Evolutionary conservation across 225 moss, liverwort and hornwort species (phyloP).

Genomic region (Anthoceros angustus): DNA sequence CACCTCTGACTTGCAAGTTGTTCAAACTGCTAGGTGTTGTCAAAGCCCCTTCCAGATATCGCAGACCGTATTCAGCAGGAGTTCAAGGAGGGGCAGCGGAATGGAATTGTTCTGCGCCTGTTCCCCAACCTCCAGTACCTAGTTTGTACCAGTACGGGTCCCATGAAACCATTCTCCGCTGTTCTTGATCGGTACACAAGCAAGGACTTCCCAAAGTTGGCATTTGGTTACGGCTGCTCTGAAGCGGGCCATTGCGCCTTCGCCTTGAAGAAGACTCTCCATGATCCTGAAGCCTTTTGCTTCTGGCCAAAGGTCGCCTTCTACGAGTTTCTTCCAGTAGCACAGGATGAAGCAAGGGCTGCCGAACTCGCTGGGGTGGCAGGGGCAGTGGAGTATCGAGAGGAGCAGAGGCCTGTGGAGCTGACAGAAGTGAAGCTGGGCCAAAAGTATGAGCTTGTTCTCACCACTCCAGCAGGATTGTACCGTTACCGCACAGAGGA

Average conservation of each 20-base stretch:
- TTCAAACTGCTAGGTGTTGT: not conserved
- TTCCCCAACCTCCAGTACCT: conserved; percentile 3
- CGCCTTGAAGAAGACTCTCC: not conserved
- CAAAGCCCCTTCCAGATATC: not conserved
- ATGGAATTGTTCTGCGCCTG: not conserved
- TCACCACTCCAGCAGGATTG: not conserved
- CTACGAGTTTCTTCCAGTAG: not conserved
- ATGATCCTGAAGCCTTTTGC: not conserved
- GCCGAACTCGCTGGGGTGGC: not conserved
- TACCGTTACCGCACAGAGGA: not conserved
- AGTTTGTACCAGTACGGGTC: not conserved
- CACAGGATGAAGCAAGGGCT: not conserved
- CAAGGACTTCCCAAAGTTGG: not conserved
- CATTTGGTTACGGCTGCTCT: not conserved
- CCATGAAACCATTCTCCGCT: not conserved
- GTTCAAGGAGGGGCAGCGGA: not conserved
- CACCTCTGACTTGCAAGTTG: not conserved
- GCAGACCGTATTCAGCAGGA: not conserved
- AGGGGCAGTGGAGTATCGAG: not conserved
- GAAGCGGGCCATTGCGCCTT: not conserved
- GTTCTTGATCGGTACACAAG: not conserved
- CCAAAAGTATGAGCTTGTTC: not conserved
- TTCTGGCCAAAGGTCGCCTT: not conserved
- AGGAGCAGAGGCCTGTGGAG: not conserved
- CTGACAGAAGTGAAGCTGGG: not conserved